Evolutionary conservation across 371 early-diverging fungal genomes (phyloP), one percentile per base, ranked within the genome.

Genomic region (Dinochytrium kinnereticum): DNA sequence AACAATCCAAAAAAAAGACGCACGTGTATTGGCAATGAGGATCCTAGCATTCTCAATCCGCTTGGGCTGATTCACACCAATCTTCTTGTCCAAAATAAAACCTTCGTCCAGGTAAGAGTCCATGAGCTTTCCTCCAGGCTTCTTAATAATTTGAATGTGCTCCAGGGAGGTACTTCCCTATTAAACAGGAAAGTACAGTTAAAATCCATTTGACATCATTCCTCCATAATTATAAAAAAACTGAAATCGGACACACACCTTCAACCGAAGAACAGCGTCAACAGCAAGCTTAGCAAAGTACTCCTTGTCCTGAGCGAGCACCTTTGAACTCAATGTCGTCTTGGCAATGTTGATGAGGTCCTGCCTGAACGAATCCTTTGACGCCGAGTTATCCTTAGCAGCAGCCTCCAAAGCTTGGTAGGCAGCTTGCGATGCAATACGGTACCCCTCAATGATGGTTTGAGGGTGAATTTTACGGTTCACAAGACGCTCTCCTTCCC

Each of bases 81-180:
- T 93, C 89, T 95, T 95, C 87, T 99, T 99, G 89, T 99, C 96
- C 78, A 99, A 85, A 84, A 99, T 97, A 82, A 99, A 97, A 85
- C 94, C 99, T 82, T 98, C 98, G 78, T 95, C 97, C 53, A 99
- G 82, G 83, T 95, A 98, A 19, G 99, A 99, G 78, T 99, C 99
- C 30, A 90, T 88, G 59, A 99, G 90, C 82, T 94, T 92, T 65
- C 99, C 99, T 78, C 97, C 97, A 38, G 91, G 90, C 88, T 96
- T 96, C 88, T 99, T 99, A 85, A 99, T 98, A 81, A 99, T 96
- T 85, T 99, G 98, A 81, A 99, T 99, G 83, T 98, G 91, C 81
- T 98, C 98, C 72, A 99, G 83, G 81, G 98, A 97, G 73, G 98
- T 97, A 78, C 92, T 93, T 34, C 98, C 97, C 91, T 88, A 64